Evolutionary conservation across 306 rosid genomes (phyloP), one percentile per base, ranked within the genome.

Genomic region (Vigna mungo): DNA sequence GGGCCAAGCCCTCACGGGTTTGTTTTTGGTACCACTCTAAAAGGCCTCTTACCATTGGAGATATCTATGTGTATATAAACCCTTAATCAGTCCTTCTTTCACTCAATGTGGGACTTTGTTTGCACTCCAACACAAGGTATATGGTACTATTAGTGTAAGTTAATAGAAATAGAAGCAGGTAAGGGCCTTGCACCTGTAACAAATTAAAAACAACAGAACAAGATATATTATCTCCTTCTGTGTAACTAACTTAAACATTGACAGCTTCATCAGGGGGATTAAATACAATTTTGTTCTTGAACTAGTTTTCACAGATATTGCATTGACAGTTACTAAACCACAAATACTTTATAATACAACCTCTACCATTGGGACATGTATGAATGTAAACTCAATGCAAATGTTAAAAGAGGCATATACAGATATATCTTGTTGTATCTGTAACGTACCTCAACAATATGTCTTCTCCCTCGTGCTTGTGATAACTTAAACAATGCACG

Each of bases 401-500:
- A 61, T 4, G 30, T 44, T 52, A 47, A 18, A 16, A 47, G 21
- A 37, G 5, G 6, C 20, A 80, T 63, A 39, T 15, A 34, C 65
- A 64, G 46, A 54, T 55, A 55, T 49, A 77, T 56, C 37, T 59
- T 55, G 48, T 23, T 59, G 37, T 54, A 32, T 46, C 15, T 49
- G 3, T 41, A 64, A 46, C 72, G 74, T 87, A 95, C 98, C 97
- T 89, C 96, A 44, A 92, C 97, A 59, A 92, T 86, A 82, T 95
- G 99, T 63, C 85, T 88, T 82, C 97, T 95, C 51, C 81, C 89
- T 75, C 88, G 89, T 80, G 99, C 97, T 10, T 92, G 94, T 32
- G 86, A 83, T 81, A 92, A 94, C 84, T 95, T 90, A 84, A 82
- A 95, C 84, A 85, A 87, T 80, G 97, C 97, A 66, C 97, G 97